Conservation (phyloP, 2,329 filamentous ascomycete species). For the Cercospora citrullina region DNA sequence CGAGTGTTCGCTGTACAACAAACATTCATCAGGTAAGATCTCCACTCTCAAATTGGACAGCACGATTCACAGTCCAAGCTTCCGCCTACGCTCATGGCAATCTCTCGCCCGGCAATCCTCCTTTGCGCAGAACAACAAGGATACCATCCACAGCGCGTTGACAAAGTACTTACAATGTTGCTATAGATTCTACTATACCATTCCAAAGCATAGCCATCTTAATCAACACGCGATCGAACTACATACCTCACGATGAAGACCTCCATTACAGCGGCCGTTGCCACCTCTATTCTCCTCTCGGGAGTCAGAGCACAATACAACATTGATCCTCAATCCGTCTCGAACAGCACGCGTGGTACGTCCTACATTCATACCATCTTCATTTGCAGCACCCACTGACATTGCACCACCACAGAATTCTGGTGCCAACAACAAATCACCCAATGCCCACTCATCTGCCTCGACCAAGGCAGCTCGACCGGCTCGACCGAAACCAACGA, state of each 20-base stretch:
- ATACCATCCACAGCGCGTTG: not conserved
- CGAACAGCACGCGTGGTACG: slow-evolving; percentile 39
- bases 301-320: slow-evolving; percentile 58
- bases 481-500: slow-evolving; percentile 59
- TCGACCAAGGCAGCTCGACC: slow-evolving; percentile 55
- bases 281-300: slow-evolving; percentile 42
- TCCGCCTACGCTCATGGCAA: not conserved
- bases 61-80: slow-evolving; percentile 4
- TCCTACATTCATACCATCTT: not conserved
- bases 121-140: not conserved
- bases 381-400: not conserved
- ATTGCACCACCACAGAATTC: slow-evolving; percentile 21
- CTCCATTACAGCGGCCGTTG: slow-evolving; percentile 51
- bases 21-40: not conserved
- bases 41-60: not conserved
- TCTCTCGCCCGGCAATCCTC: slow-evolving; percentile 1
- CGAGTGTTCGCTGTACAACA: not conserved
- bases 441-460: slow-evolving; percentile 71
- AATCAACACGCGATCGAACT: not conserved
- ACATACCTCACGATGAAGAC: slow-evolving; percentile 44
- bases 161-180: slow-evolving; percentile 11
- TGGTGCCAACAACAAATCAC: slow-evolving; percentile 68
- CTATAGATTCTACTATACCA: not conserved
- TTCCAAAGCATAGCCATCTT: not conserved
- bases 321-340: slow-evolving; percentile 64